phyloP scores from a whole-genome alignment of 2,329 filamentous ascomycete species.

The Alternaria novae-zelandiae region DNA sequence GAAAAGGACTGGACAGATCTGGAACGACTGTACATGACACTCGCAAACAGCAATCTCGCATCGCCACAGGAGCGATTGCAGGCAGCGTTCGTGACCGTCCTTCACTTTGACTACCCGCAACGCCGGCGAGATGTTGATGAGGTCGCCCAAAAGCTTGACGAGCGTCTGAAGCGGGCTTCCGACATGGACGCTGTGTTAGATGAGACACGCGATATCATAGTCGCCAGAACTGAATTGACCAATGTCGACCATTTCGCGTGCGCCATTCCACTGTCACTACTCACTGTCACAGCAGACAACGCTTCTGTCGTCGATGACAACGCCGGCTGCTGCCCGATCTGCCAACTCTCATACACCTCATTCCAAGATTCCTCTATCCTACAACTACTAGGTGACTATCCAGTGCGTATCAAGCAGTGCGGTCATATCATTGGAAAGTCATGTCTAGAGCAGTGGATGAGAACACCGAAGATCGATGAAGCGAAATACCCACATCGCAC shows the following conservation, averaged over 20 bases:
- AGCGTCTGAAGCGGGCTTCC: not conserved
- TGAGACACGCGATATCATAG: constrained; percentile 3
- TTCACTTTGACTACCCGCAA: constrained; percentile 20
- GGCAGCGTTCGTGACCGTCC: constrained; percentile 12
- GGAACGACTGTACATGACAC: constrained; percentile 26
- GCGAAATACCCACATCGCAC: constrained; percentile 27
- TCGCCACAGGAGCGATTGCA: constrained; percentile 13
- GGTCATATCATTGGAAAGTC: constrained; percentile 32
- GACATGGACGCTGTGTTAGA: not conserved
- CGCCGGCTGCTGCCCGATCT: constrained; percentile 23
- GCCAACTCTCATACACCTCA: constrained; percentile 28
- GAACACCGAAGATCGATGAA: constrained; percentile 24
- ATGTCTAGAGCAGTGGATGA: constrained; percentile 34
- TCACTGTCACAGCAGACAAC: not conserved
- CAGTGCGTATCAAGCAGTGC: constrained; percentile 34
- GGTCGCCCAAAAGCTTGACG: not conserved
- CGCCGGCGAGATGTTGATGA: constrained; percentile 4
- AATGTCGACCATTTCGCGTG: constrained; percentile 31
- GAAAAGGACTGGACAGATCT: constrained; percentile 10
- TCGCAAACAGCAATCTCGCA: constrained; percentile 15
- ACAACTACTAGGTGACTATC: constrained; percentile 28
- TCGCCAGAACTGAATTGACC: not conserved
- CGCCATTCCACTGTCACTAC: constrained; percentile 18
- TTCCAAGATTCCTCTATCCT: constrained; percentile 7
- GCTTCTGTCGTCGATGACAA: constrained; percentile 9